A percentile compares a stretch with the other conserved stretches of the same genome.
phyloP scores from a whole-genome alignment of 768 basidiomycete genomes.

The Podaxis sp. region DNA sequence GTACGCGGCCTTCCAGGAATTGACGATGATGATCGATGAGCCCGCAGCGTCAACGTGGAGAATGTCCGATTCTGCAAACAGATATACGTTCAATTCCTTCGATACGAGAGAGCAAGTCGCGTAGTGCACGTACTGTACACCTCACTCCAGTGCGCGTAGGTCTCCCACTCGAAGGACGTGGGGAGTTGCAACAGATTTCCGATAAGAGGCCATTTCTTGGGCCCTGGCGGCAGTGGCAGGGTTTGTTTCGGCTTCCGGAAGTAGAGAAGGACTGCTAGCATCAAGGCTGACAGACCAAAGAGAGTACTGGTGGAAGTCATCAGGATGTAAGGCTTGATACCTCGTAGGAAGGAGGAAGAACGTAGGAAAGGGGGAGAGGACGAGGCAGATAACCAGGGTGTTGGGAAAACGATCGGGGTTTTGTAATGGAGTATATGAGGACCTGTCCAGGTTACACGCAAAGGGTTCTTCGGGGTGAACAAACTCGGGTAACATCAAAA shows the following conservation, averaged over 20 bases:
- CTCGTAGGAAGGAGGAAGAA: background rate
- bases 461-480: background rate
- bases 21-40: slow-evolving; percentile 26
- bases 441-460: background rate
- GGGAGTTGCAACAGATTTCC: slow-evolving; percentile 41
- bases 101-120: background rate
- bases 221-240: slow-evolving; percentile 36
- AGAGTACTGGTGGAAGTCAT: background rate
- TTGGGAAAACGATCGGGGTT: background rate
- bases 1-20: slow-evolving; percentile 29
- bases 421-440: slow-evolving; percentile 3
- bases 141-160: slow-evolving; percentile 37
- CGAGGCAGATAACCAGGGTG: background rate
- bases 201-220: slow-evolving; percentile 35
- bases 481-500: slow-evolving; percentile 5
- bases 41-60: slow-evolving; percentile 23
- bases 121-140: slow-evolving; percentile 28
- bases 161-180: slow-evolving; percentile 31
- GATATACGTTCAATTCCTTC: background rate
- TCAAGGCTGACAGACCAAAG: background rate
- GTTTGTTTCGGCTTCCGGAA: slow-evolving; percentile 16
- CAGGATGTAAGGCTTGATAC: background rate
- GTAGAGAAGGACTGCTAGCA: background rate
- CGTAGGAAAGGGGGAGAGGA: background rate
- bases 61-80: slow-evolving; percentile 23